Conservation (phyloP, 225 moss, liverwort and hornwort species). For the Climacium dendroides region DNA sequence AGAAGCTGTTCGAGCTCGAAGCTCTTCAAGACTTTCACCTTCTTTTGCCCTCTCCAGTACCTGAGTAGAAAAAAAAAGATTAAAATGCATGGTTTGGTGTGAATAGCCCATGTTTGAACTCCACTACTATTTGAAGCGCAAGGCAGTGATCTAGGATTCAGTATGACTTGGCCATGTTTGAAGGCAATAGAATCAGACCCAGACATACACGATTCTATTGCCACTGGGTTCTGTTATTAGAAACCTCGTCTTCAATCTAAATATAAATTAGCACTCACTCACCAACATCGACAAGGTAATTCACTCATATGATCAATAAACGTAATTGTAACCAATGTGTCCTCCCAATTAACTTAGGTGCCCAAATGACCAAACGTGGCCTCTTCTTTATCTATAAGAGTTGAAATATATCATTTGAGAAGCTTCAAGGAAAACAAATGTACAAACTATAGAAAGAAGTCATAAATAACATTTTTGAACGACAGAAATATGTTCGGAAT, state of each 20-base stretch:
- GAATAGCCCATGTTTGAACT: background rate
- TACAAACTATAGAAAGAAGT: background rate
- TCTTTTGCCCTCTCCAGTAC: constrained; percentile 90
- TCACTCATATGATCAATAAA: background rate
- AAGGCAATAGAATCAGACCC: background rate
- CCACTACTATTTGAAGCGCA: background rate
- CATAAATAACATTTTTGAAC: background rate
- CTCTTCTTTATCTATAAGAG: background rate
- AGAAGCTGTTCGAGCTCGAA: constrained; percentile 65
- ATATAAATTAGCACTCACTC: background rate
- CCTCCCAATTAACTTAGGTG: background rate
- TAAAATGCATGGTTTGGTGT: background rate
- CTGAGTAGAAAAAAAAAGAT: constrained; percentile 9
- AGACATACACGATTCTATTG: background rate
- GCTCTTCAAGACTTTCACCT: constrained; percentile 79
- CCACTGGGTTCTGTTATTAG: background rate
- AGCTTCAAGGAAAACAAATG: background rate
- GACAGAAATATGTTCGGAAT: background rate
- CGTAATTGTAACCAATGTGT: background rate
- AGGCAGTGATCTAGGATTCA: background rate
- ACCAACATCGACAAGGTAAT: background rate
- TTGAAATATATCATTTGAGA: background rate
- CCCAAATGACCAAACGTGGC: background rate
- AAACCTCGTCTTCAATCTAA: background rate
- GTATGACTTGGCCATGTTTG: background rate